Evolutionary conservation across 306 rosid species (phyloP).

Genomic region (Dalbergia cochinchinensis): DNA sequence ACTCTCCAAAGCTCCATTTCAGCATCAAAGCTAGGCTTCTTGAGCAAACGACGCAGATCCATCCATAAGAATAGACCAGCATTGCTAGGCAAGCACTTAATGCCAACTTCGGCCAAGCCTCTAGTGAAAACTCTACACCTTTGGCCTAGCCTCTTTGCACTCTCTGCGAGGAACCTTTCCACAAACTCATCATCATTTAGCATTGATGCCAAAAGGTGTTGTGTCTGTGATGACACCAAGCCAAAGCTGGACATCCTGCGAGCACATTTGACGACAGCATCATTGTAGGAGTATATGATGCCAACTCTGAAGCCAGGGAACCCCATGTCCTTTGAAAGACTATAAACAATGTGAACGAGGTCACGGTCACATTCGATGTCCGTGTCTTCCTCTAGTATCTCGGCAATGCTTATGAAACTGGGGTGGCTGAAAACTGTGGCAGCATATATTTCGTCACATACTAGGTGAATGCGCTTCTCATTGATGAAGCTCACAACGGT

Average conservation of each 20-base stretch:
- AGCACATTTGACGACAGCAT: slow-evolving; percentile 62
- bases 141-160: slow-evolving; percentile 52
- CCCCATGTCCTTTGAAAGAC: slow-evolving; percentile 94
- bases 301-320: slow-evolving; percentile 97
- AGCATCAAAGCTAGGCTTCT: slow-evolving; percentile 58
- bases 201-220: slow-evolving; percentile 76
- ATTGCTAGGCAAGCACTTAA: slow-evolving; percentile 67
- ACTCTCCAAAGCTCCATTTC: slow-evolving; percentile 76
- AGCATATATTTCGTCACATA: slow-evolving; percentile 83
- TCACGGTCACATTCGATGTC: slow-evolving; percentile 63
- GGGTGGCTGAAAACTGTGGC: slow-evolving; percentile 80
- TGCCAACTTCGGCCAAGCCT: slow-evolving; percentile 63
- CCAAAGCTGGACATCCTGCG: slow-evolving; percentile 93
- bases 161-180: slow-evolving; percentile 57
- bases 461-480: slow-evolving; percentile 72
- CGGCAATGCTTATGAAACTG: slow-evolving; percentile 76
- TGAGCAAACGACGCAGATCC: slow-evolving; percentile 70
- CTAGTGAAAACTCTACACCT: slow-evolving; percentile 60
- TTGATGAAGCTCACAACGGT: slow-evolving; percentile 68
- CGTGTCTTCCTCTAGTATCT: slow-evolving; percentile 64
- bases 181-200: slow-evolving; percentile 71
- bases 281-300: slow-evolving; percentile 85
- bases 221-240: slow-evolving; percentile 84
- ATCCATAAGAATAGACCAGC: slow-evolving; percentile 90
- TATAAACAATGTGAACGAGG: slow-evolving; percentile 84